A percentile compares a stretch with the other conserved stretches of the same genome.
Evolutionary conservation across 2,329 filamentous ascomycete species (phyloP).

Genomic region (Aureobasidium subglaciale): DNA sequence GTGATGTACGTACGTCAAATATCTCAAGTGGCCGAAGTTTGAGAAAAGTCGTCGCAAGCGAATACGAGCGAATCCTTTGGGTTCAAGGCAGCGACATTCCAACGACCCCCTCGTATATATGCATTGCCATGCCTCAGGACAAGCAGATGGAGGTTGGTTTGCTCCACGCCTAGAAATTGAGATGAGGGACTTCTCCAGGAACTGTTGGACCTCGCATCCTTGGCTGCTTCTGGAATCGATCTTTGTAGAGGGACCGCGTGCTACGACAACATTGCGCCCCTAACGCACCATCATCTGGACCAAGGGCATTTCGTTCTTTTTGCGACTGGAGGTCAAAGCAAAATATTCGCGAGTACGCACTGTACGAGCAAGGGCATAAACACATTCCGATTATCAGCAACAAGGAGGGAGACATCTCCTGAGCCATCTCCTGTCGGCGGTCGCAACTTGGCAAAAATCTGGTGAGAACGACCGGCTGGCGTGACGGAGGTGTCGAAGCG

Average conservation of each 20-base stretch:
- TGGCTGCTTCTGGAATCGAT: slow-evolving; percentile 6
- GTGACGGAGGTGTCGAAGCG: not conserved
- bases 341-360: not conserved
- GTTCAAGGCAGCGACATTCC: not conserved
- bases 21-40: not conserved
- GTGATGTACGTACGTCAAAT: not conserved
- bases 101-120: not conserved
- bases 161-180: not conserved
- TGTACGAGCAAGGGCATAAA: no score
- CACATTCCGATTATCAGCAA: no score
- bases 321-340: not conserved
- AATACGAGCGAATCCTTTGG: not conserved
- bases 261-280: not conserved
- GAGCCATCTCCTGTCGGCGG: not conserved
- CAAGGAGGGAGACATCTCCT: not conserved
- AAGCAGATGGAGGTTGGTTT: no score
- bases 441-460: not conserved
- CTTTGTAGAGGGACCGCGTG: not conserved
- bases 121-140: no score
- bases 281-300: not conserved
- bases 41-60: not conserved
- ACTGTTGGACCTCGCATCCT: not conserved
- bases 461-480: not conserved
- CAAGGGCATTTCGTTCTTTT: not conserved
- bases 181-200: not conserved